A percentile compares a stretch with the other conserved stretches of the same genome.
These are phyloP conservation scores for Fraxinus floribunda DNA, from an alignment of 305 asterid genomes.

Conservation along the genomic window DNA sequence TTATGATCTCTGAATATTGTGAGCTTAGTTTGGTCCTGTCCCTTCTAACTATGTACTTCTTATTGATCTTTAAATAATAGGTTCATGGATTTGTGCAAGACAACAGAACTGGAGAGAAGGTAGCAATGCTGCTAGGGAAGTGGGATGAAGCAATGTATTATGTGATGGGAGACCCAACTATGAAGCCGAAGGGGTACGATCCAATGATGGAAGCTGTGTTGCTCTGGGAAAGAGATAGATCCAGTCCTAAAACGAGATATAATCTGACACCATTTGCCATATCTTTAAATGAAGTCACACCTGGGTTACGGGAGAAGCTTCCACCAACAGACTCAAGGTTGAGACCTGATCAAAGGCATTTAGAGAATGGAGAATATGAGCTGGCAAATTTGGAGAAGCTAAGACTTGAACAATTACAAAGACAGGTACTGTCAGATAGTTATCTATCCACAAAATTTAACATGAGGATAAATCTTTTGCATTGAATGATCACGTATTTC, in stretches of 20 bases:
- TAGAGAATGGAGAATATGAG: slow-evolving; percentile 96
- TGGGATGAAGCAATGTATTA: slow-evolving; percentile 98
- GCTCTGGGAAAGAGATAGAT: slow-evolving; percentile 92
- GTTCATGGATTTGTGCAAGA: slow-evolving; percentile 98
- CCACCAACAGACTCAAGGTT: slow-evolving; percentile 95
- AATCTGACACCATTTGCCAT: slow-evolving; percentile 92
- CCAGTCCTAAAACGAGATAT: slow-evolving; percentile 78
- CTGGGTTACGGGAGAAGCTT: slow-evolving; percentile 66
- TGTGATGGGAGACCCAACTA: slow-evolving; percentile 86
- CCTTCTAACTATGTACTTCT: not conserved
- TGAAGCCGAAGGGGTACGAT: slow-evolving; percentile 91
- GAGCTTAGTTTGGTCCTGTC: not conserved
- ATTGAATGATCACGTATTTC: not conserved
- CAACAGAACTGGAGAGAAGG: slow-evolving; percentile 92
- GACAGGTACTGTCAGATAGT: slow-evolving; percentile 61
- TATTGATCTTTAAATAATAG: slow-evolving; percentile 34
- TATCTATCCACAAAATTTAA: not conserved
- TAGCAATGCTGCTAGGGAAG: slow-evolving; percentile 83
- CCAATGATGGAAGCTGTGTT: slow-evolving; percentile 91
- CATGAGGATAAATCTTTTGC: slow-evolving; percentile 17
- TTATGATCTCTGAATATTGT: slow-evolving; percentile 9
- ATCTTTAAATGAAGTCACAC: slow-evolving; percentile 82
- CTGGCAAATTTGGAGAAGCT: slow-evolving; percentile 93
- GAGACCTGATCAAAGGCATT: slow-evolving; percentile 93
- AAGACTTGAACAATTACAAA: slow-evolving; percentile 92